phyloP scores from a whole-genome alignment of 192 early-diverging fungal species.

The Podila clonocystis region DNA sequence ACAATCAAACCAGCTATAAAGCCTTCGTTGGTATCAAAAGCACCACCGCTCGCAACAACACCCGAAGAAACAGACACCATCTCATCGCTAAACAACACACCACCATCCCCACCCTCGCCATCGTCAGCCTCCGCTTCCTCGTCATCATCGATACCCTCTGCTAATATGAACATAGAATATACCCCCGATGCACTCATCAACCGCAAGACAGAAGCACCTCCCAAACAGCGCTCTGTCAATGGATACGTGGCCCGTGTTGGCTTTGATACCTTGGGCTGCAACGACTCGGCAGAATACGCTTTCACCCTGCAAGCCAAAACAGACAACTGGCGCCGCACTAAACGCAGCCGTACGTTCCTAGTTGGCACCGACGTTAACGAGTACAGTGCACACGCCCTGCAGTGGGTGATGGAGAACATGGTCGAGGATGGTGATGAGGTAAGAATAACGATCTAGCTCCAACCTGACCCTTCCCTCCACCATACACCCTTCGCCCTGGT shows the following conservation, averaged over 20 bases:
- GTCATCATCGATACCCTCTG: not conserved
- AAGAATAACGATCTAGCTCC: slow-evolving; percentile 1
- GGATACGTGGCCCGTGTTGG: slow-evolving; percentile 38
- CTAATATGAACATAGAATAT: not conserved
- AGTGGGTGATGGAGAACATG: slow-evolving; percentile 62
- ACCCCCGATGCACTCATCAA: not conserved
- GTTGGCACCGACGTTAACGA: slow-evolving; percentile 63
- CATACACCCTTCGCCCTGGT: slow-evolving; percentile 32
- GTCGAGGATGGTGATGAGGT: slow-evolving; percentile 66
- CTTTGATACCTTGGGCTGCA: slow-evolving; percentile 35
- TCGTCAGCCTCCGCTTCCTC: not conserved
- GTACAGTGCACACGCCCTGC: slow-evolving; percentile 59
- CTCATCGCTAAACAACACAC: not conserved
- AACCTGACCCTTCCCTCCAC: no score
- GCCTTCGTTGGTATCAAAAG: not conserved
- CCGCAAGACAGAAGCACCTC: slow-evolving; percentile 15
- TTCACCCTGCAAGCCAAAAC: slow-evolving; percentile 61
- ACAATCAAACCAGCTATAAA: not conserved
- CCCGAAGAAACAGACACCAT: no score
- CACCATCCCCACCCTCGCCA: not conserved
- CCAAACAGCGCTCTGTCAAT: slow-evolving; percentile 33
- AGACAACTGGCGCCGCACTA: slow-evolving; percentile 51
- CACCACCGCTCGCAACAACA: not conserved
- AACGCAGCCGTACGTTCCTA: slow-evolving; percentile 55
- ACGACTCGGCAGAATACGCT: slow-evolving; percentile 49